These are phyloP conservation scores for Mycena floridula DNA, from an alignment of 768 basidiomycete species.

Conservation along the genomic window DNA sequence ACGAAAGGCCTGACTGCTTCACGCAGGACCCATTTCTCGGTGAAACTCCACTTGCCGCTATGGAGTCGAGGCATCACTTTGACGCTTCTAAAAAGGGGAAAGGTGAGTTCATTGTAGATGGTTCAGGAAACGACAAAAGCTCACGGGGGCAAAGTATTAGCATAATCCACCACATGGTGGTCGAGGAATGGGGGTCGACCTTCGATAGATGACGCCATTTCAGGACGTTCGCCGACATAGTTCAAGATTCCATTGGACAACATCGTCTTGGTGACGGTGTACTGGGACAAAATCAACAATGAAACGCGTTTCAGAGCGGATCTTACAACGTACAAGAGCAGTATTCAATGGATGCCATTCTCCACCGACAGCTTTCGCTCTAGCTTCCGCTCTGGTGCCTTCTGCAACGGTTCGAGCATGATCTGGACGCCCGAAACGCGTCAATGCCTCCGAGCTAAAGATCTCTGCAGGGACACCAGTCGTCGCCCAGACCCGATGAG, in stretches of 20 bases:
- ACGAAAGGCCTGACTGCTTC: slow-evolving; percentile 12
- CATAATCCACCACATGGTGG: slow-evolving; percentile 11
- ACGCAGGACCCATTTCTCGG: slow-evolving; percentile 13
- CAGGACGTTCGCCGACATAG: slow-evolving; percentile 5
- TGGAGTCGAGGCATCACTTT: slow-evolving; percentile 4
- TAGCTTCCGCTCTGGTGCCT: neutral
- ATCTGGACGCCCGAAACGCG: neutral
- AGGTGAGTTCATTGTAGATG: neutral
- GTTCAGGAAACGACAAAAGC: neutral
- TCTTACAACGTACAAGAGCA: slow-evolving; percentile 6
- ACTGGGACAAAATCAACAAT: slow-evolving; percentile 7
- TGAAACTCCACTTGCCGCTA: slow-evolving; percentile 4
- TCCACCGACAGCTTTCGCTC: slow-evolving; percentile 4
- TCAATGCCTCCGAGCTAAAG: neutral
- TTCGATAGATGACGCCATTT: slow-evolving; percentile 10
- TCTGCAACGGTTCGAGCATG: slow-evolving; percentile 2
- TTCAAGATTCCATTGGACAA: slow-evolving; percentile 3
- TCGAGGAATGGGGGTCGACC: slow-evolving; percentile 11
- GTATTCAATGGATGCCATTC: slow-evolving; percentile 10
- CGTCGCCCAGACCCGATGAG: neutral
- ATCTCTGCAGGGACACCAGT: neutral
- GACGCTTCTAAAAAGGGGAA: neutral
- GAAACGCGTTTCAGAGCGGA: neutral
- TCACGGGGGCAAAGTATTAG: slow-evolving; percentile 7
- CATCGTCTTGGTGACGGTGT: slow-evolving; percentile 2